A percentile compares a stretch with the other conserved stretches of the same genome.
Conservation (phyloP, 768 basidiomycete genomes). For the Leccinum uliginosum region DNA sequence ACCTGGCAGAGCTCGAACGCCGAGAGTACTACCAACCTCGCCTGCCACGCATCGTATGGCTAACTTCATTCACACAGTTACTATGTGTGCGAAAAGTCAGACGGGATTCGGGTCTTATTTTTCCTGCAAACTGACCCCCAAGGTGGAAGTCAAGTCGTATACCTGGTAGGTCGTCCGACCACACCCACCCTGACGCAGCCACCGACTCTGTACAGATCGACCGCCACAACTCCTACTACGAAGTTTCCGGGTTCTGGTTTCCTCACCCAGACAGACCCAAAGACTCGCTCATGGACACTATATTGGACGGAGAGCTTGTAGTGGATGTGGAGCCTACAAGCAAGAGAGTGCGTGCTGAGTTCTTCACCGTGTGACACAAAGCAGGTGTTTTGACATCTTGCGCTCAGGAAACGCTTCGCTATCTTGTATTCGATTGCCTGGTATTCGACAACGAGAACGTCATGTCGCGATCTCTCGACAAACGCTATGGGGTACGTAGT, state of each 20-base stretch:
- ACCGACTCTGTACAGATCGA: constrained; percentile 63
- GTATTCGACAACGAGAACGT: constrained; percentile 83
- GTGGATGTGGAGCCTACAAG: constrained; percentile 80
- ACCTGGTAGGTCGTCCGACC: constrained; percentile 55
- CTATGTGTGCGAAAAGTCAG: constrained; percentile 99
- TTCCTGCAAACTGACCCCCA: constrained; percentile 61
- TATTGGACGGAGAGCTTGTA: constrained; percentile 94
- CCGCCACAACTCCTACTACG: constrained; percentile 84
- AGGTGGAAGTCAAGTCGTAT: constrained; percentile 56
- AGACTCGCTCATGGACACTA: constrained; percentile 67
- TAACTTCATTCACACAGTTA: constrained; percentile 51
- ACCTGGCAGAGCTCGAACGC: constrained; percentile 71
- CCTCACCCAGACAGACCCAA: constrained; percentile 78
- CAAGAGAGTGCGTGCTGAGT: constrained; percentile 47
- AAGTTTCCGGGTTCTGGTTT: constrained; percentile 75
- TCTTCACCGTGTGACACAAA: background rate
- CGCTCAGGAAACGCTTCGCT: constrained; percentile 70
- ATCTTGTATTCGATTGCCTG: constrained; percentile 90
- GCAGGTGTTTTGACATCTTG: background rate
- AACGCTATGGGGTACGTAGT: constrained; percentile 79
- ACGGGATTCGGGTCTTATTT: constrained; percentile 88
- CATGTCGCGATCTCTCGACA: constrained; percentile 78
- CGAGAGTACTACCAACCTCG: constrained; percentile 57
- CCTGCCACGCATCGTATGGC: background rate
- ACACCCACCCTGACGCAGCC: background rate